These are phyloP conservation scores for Senna tora DNA, from an alignment of 306 rosid genomes.

Conservation along the genomic window DNA sequence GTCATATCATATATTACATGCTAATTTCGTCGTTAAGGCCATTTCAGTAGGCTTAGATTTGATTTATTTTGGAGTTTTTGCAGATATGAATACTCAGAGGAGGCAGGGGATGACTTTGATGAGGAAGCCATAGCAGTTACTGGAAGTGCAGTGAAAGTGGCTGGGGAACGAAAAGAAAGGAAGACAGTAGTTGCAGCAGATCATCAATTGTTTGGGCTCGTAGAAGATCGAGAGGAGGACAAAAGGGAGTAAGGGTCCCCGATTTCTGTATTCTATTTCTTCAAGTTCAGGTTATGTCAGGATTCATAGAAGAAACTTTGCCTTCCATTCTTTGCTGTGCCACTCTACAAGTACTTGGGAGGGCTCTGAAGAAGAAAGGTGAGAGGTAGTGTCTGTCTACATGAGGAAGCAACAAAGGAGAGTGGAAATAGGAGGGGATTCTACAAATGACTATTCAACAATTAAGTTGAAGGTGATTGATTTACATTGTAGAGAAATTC, in stretches of 20 bases:
- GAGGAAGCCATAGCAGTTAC: slow-evolving; percentile 57
- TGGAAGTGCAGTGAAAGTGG: slow-evolving; percentile 57
- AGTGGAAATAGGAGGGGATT: not conserved
- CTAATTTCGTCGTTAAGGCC: not conserved
- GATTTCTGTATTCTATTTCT: slow-evolving; percentile 13
- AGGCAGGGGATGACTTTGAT: slow-evolving; percentile 63
- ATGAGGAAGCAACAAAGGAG: slow-evolving; percentile 20
- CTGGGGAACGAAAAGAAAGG: slow-evolving; percentile 74
- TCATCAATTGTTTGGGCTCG: slow-evolving; percentile 58
- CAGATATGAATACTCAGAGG: slow-evolving; percentile 73
- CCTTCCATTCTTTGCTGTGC: slow-evolving; percentile 29
- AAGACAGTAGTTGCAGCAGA: slow-evolving; percentile 46
- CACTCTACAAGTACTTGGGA: slow-evolving; percentile 29
- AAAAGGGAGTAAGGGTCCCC: slow-evolving; percentile 50
- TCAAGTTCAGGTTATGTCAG: slow-evolving; percentile 7
- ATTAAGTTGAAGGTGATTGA: not conserved
- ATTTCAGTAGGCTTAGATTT: not conserved
- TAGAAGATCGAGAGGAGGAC: slow-evolving; percentile 71
- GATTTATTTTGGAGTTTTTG: slow-evolving; percentile 22
- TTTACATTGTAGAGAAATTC: slow-evolving; percentile 1
- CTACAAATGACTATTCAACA: slow-evolving; percentile 1
- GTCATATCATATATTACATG: slow-evolving; percentile 1
- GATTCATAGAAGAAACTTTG: slow-evolving; percentile 9
- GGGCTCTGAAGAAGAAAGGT: slow-evolving; percentile 23
- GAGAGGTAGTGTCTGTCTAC: slow-evolving; percentile 11